A percentile compares a stretch with the other conserved stretches of the same genome.
Evolutionary conservation across 768 basidiomycete genomes (phyloP).

Genomic region (Rhodocollybia butyracea): DNA sequence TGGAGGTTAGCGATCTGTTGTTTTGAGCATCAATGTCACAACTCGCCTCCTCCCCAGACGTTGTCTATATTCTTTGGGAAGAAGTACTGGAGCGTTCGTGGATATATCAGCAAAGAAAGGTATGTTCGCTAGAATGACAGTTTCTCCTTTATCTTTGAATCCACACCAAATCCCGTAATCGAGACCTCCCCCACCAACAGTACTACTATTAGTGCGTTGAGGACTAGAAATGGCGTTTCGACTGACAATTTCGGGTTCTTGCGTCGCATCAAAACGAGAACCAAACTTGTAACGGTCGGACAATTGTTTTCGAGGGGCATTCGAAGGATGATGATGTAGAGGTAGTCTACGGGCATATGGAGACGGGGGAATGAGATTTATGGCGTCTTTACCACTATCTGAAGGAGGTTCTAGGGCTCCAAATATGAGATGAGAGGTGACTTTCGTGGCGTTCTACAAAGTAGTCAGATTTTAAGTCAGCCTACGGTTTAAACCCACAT

Average conservation of each 20-base stretch:
- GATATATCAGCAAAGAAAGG: conserved; percentile 59
- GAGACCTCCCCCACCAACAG: conserved; percentile 49
- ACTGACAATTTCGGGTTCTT: conserved; percentile 37
- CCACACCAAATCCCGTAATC: conserved; percentile 62
- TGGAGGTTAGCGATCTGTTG: not conserved
- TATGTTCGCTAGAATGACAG: conserved; percentile 21
- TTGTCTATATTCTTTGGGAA: conserved; percentile 44
- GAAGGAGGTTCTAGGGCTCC: conserved; percentile 36
- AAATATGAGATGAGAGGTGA: conserved; percentile 56
- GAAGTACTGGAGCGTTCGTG: conserved; percentile 38
- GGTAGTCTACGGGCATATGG: conserved; percentile 60
- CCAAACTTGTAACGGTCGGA: not conserved
- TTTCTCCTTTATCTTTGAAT: conserved; percentile 30
- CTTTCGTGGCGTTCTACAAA: conserved; percentile 39
- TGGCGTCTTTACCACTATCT: conserved; percentile 11
- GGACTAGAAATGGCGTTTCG: conserved; percentile 36
- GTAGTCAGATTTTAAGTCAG: not conserved
- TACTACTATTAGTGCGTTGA: conserved; percentile 33
- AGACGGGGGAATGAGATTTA: conserved; percentile 47
- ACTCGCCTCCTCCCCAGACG: conserved; percentile 16
- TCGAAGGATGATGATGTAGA: conserved; percentile 50
- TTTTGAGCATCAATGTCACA: not conserved
- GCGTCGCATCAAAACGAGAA: conserved; percentile 30
- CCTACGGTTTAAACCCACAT: conserved; percentile 30
- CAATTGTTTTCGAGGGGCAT: conserved; percentile 15